These are phyloP conservation scores for Beauveria scarabaeidicola DNA, from an alignment of 2,329 filamentous ascomycete species.

Conservation along the genomic window DNA sequence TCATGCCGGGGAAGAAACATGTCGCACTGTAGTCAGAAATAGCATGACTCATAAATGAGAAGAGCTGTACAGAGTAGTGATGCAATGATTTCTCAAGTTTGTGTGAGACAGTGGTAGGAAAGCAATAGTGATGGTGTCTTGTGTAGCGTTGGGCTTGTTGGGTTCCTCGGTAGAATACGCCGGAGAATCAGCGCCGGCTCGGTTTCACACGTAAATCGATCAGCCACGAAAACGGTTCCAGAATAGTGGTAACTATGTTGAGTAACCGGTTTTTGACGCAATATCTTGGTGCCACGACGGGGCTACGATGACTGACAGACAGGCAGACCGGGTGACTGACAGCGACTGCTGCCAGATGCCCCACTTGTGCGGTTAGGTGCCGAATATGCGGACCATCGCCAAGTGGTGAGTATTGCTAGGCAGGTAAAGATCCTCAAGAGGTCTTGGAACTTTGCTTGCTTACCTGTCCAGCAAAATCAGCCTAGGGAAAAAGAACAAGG, in stretches of 20 bases:
- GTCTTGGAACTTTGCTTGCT: background rate
- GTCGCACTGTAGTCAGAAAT: background rate
- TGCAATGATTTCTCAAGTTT: background rate
- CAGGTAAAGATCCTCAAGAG: background rate
- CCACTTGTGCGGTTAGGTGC: background rate
- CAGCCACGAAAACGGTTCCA: background rate
- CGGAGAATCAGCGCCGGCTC: background rate
- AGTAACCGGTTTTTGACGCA: background rate
- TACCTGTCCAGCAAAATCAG: too few relatives aligned
- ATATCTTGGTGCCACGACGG: background rate
- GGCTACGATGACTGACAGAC: background rate
- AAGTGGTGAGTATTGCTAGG: background rate
- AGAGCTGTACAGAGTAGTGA: background rate
- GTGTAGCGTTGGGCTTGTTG: background rate
- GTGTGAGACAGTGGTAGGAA: background rate
- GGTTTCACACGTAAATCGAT: background rate
- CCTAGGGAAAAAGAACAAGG: too few relatives aligned
- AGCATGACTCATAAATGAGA: background rate
- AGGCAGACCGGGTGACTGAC: background rate
- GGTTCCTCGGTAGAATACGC: background rate
- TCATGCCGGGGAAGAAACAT: background rate
- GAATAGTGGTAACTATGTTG: background rate
- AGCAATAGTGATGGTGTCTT: background rate
- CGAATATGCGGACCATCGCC: background rate
- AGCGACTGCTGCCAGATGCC: constrained; percentile 1